phyloP scores from a whole-genome alignment of 1,139 yeast species.

The Debaryomyces sp. region DNA sequence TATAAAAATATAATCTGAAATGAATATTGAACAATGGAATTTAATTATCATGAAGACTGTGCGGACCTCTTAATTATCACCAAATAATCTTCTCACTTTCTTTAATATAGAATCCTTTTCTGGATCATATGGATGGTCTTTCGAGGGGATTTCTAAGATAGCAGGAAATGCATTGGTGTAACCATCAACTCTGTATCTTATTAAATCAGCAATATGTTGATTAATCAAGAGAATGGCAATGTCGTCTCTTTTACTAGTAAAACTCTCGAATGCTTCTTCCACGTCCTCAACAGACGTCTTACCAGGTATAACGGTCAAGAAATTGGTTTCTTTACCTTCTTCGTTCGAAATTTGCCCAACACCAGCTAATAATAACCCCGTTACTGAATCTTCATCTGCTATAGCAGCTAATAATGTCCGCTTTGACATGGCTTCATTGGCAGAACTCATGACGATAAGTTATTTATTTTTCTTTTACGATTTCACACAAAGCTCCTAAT shows the following conservation, averaged over 20 bases:
- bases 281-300: conserved; percentile 79
- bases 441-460: conserved; percentile 24
- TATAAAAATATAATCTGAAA: conserved; percentile 7
- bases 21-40: conserved; percentile 4
- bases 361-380: conserved; percentile 95
- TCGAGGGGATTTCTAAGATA: conserved; percentile 92
- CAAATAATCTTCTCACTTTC: conserved; percentile 92
- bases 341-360: conserved; percentile 81
- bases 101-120: conserved; percentile 95
- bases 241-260: conserved; percentile 78
- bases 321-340: conserved; percentile 75
- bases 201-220: conserved; percentile 93
- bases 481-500: background rate
- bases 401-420: conserved; percentile 86
- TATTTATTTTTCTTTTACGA: background rate
- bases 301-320: conserved; percentile 74
- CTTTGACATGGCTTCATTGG: conserved; percentile 52
- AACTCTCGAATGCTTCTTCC: conserved; percentile 72
- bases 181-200: conserved; percentile 78
- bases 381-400: conserved; percentile 96
- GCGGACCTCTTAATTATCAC: conserved; percentile 46
- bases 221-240: conserved; percentile 91
- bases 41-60: background rate
- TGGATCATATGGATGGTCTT: conserved; percentile 98
- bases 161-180: conserved; percentile 96